Evolutionary conservation across 2,329 filamentous ascomycete genomes (phyloP).

Genomic region (Fusarium chaquense): DNA sequence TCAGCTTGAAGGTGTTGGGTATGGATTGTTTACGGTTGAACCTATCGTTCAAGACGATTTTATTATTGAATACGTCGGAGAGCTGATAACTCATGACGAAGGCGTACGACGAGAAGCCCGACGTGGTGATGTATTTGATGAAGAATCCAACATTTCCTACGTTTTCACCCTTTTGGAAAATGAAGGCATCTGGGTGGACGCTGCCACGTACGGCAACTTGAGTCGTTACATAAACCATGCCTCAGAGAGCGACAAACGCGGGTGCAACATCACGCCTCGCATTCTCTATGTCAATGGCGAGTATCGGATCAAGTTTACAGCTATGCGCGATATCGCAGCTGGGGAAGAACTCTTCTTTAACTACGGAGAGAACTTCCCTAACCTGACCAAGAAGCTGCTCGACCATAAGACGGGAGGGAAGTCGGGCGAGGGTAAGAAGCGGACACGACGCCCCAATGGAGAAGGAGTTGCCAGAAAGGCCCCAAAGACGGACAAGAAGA

Average conservation of each 20-base stretch:
- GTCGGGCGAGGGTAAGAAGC: slow-evolving; percentile 47
- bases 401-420: slow-evolving; percentile 54
- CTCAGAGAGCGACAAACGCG: slow-evolving; percentile 59
- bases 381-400: slow-evolving; percentile 62
- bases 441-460: slow-evolving; percentile 38
- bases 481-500: slow-evolving; percentile 46
- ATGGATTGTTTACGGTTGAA: slow-evolving; percentile 80
- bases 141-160: slow-evolving; percentile 72
- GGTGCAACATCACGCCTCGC: slow-evolving; percentile 73
- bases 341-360: slow-evolving; percentile 87
- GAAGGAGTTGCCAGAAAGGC: slow-evolving; percentile 44
- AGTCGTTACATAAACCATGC: slow-evolving; percentile 88
- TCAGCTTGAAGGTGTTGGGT: slow-evolving; percentile 75
- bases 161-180: slow-evolving; percentile 70
- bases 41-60: slow-evolving; percentile 76
- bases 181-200: slow-evolving; percentile 77
- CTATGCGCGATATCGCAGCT: slow-evolving; percentile 72
- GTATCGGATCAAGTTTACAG: slow-evolving; percentile 80
- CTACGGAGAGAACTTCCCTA: slow-evolving; percentile 78
- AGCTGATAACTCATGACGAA: slow-evolving; percentile 78
- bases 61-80: slow-evolving; percentile 84
- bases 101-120: slow-evolving; percentile 74
- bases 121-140: slow-evolving; percentile 70
- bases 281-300: slow-evolving; percentile 81
- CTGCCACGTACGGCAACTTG: slow-evolving; percentile 81